Evolutionary conservation across 371 early-diverging fungal genomes (phyloP), one percentile per base, ranked within the genome.

Genomic region (Zancudomyces culisetae): DNA sequence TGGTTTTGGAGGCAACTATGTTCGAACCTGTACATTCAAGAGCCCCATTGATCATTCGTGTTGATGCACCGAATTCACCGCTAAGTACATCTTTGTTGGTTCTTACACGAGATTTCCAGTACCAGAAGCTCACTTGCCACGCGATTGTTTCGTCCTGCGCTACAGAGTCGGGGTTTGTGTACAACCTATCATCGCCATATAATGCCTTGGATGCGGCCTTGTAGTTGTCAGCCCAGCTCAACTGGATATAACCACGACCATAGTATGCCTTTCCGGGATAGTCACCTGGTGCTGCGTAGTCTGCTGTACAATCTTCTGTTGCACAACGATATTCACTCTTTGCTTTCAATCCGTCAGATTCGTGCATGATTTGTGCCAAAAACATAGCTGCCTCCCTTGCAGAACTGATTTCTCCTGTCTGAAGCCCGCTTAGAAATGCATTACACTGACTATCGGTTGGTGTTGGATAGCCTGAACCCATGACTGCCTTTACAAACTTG

Each of bases 331-430:
- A 58, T 47, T 68, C 69, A 21, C 57, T 51, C 47, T 60, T 62
- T 56, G 58, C 53, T 1, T 42, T 54, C 26, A 68, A 45, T 0
- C 69, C 68, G 41, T 58, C 68, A 19, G 68, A 66, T 27, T 66
- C 66, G 63, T 63, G 62, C 20, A 68, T 47, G 39, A 68, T 64
- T 23, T 68, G 55, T 35, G 69, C 30, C 21, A 68, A 53, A 45
- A 66, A 66, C 69, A 68, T 68, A 48, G 69, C 69, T 0, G 66
- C 68, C 26, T 68, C 68, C 21, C 53, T 56, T n/a, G 53, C 55
- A 0, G 60, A 59, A 2, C 59, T 21, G 23, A 67, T 58, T 20
- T 27, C 46, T 29, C 60, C 62, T 8, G 50, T 45, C 3, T 55
- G 21, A 51, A 62, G 54, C 23, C 57, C 55, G 22, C 53, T 51